These are phyloP conservation scores for Pythium insidiosum DNA, from an alignment of 352 stramenopile genomes.

Conservation along the genomic window DNA sequence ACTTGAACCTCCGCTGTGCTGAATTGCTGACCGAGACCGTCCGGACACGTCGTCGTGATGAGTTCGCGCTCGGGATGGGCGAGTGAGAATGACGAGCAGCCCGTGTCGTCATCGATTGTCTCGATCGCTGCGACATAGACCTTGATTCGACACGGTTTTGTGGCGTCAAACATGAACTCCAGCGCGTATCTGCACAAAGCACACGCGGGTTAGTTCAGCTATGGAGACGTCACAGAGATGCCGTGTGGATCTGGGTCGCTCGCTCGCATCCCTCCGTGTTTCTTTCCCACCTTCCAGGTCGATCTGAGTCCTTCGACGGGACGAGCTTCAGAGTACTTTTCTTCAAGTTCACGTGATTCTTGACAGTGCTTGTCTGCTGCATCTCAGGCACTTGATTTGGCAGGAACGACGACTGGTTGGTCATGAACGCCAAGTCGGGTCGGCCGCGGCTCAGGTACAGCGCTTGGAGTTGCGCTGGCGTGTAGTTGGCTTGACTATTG, in stretches of 20 bases:
- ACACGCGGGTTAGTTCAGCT: background rate
- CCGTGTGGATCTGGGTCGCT: too few relatives aligned
- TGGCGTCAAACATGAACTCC: constrained; percentile 75
- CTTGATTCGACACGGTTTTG: constrained; percentile 56
- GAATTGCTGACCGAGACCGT: constrained; percentile 51
- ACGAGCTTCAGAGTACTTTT: constrained; percentile 63
- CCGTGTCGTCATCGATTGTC: constrained; percentile 57
- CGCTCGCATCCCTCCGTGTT: too few relatives aligned
- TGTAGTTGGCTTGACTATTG: constrained; percentile 45
- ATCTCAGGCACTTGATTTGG: constrained; percentile 62
- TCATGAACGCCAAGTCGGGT: constrained; percentile 83
- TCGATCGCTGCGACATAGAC: constrained; percentile 60
- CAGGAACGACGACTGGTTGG: constrained; percentile 37
- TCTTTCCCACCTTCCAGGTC: too few relatives aligned
- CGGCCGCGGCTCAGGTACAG: constrained; percentile 72
- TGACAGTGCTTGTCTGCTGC: constrained; percentile 76
- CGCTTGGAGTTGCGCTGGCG: constrained; percentile 72
- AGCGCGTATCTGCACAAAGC: constrained; percentile 21
- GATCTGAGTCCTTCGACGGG: constrained; percentile 14
- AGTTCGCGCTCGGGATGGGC: constrained; percentile 35
- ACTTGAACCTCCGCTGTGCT: too few relatives aligned
- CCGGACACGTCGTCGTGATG: constrained; percentile 32
- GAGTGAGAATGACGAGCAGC: constrained; percentile 46
- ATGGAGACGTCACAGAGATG: background rate
- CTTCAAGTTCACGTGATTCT: constrained; percentile 83